Conservation (phyloP, 139 green algal species). For the Micromonas commoda region DNA sequence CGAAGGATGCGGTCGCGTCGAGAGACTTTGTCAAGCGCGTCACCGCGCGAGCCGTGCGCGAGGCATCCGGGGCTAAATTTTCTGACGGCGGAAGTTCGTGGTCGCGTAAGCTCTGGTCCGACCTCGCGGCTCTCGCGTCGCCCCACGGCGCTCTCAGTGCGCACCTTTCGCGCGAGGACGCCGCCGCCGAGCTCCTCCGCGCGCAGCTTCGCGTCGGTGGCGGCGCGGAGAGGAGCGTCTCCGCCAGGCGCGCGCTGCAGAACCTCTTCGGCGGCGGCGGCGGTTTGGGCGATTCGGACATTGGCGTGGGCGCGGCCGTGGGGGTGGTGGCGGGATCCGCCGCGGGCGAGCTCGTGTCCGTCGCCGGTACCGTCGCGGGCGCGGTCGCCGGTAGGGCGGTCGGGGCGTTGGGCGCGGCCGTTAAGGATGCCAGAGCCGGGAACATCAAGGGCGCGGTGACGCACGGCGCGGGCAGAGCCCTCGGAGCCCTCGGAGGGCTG, state of each 20-base stretch:
- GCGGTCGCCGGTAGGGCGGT: background rate
- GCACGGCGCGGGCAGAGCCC: no score
- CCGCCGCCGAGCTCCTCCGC: background rate
- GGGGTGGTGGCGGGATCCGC: background rate
- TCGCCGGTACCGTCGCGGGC: background rate
- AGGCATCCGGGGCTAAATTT: background rate
- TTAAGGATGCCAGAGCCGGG: background rate
- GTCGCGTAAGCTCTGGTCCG: background rate
- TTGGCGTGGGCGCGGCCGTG: background rate
- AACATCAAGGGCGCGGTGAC: background rate
- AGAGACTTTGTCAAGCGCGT: background rate
- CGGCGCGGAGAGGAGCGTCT: background rate
- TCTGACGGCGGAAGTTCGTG: background rate
- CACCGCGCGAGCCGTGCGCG: no score
- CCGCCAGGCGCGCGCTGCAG: background rate
- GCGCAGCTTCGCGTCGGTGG: background rate
- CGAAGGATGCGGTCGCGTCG: background rate
- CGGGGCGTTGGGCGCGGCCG: background rate
- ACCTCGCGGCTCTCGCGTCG: background rate
- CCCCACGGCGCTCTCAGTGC: background rate
- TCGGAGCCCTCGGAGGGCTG: background rate
- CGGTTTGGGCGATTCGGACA: background rate
- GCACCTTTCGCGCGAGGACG: background rate
- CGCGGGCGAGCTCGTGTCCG: background rate
- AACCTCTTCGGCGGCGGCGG: background rate